Evolutionary conservation across 345 rosid species (phyloP), one percentile per base, ranked within the genome.

Genomic region (Lumnitzera littorea): DNA sequence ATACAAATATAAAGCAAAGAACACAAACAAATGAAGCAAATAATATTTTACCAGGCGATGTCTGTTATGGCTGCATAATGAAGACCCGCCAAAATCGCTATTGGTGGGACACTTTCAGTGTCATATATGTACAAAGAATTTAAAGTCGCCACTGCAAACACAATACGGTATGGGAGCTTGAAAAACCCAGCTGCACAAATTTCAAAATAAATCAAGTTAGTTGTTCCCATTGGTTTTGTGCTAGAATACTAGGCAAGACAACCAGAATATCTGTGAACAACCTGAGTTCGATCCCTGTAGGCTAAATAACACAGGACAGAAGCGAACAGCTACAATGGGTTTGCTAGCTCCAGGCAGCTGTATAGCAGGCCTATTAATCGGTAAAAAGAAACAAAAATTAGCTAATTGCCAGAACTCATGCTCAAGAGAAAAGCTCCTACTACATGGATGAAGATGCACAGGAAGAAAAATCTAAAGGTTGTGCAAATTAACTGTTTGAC

Each of bases 1-100:
- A 36, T 9, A 4, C 43, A 36, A 4, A 36, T 36, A 36, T 36
- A 36, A 36, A 36, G 43, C 43, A 7, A 9, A 36, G 9, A 9
- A 36, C 43, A 36, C 7, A 36, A 5, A 27, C 4, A 27, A 27
- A 27, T 0, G 31, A 27, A 36, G 43, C 43, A 36, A 36, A 36
- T 36, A 36, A 36, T 4, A 36, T 9, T 36, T 73, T 70, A 92
- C 96, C 99, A 94, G 31, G 99, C 73, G 48, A 94, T 80, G 67
- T 88, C 97, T 11, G 92, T 88, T 79, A 90, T 80, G 61, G 97
- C 87, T 62, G 99, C 97, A 60, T 90, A 94, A 73, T 94, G 99
- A 72, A 94, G 85, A 58, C 97, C 97, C 25, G 91, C 97, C 57
- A 88, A 75, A 58, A 94, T 65, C 62, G 89, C 87, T 60, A 86